Percentiles rank a stretch among this genome's conserved stretches.
phyloP scores from a whole-genome alignment of 202 grass and related monocot genomes.

The Carex arenaria region DNA sequence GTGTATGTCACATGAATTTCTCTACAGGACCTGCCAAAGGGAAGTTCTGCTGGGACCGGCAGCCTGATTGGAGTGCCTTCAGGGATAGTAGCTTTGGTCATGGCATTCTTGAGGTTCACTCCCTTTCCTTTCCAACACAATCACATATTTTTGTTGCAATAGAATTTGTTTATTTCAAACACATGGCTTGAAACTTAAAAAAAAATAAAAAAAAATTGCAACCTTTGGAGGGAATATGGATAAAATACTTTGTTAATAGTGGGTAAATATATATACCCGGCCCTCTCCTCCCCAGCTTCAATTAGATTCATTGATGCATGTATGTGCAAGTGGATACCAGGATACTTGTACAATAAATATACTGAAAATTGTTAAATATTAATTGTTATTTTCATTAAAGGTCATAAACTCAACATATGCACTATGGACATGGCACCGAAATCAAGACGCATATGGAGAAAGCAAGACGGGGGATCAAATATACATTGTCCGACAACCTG shows the following conservation, averaged over 20 bases:
- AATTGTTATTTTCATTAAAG: constrained; percentile 15
- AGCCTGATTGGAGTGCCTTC: constrained; percentile 92
- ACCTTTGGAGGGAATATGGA: background rate
- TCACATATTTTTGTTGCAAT: background rate
- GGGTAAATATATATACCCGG: background rate
- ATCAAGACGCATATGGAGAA: constrained; percentile 67
- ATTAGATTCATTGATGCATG: background rate
- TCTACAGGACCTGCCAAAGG: constrained; percentile 71
- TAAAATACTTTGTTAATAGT: background rate
- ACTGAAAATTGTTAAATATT: background rate
- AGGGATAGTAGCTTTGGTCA: constrained; percentile 96
- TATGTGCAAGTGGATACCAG: background rate
- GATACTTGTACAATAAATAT: background rate
- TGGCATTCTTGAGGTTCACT: constrained; percentile 71
- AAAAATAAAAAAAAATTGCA: too few species aligned
- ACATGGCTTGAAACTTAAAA: background rate
- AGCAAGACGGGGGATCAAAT: constrained; percentile 71
- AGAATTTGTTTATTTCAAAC: background rate
- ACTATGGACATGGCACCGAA: constrained; percentile 96
- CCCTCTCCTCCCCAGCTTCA: background rate
- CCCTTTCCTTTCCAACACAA: background rate
- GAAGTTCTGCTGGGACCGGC: constrained; percentile 76
- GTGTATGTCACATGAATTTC: constrained; percentile 85
- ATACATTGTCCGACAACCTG: constrained; percentile 78
- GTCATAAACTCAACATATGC: constrained; percentile 85